A percentile compares a stretch with the other conserved stretches of the same genome.
Conservation (phyloP, 106 monocot species). For the Alisma plantagoaquatica region DNA sequence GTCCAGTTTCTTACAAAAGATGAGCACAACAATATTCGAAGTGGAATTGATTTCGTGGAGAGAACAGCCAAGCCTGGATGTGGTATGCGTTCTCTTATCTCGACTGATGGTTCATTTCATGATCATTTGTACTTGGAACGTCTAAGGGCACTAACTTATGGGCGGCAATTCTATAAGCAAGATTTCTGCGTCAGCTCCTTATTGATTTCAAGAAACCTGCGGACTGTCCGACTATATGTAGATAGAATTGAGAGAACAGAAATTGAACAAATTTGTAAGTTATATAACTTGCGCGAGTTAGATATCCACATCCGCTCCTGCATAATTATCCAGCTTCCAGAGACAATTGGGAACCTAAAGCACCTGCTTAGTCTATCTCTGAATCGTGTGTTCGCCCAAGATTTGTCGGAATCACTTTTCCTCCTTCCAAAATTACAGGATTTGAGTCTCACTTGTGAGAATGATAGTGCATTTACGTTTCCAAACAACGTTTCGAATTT, state of each 20-base stretch:
- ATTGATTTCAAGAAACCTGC: neutral
- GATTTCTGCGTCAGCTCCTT: neutral
- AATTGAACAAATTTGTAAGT: too few relatives aligned
- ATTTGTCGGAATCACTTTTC: constrained; percentile 2
- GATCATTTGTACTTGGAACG: neutral
- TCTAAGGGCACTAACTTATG: neutral
- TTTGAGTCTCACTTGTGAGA: neutral
- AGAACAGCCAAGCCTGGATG: neutral
- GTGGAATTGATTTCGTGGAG: neutral
- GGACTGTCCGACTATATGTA: too few relatives aligned
- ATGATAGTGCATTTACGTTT: neutral
- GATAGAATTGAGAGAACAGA: neutral
- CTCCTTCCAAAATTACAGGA: neutral
- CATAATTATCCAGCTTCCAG: neutral
- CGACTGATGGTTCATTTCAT: neutral
- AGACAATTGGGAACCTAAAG: neutral
- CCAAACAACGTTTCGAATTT: neutral
- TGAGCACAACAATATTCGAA: too few relatives aligned
- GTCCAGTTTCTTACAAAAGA: too few relatives aligned
- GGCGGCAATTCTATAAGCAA: neutral
- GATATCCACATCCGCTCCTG: too few relatives aligned
- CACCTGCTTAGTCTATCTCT: constrained; percentile 1
- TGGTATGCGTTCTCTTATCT: neutral
- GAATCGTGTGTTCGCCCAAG: neutral
- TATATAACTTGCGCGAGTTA: neutral